Percentiles rank a stretch among this genome's conserved stretches.
phyloP scores from a whole-genome alignment of 2,329 filamentous ascomycete species.

The Chrysoporthe puriensis region DNA sequence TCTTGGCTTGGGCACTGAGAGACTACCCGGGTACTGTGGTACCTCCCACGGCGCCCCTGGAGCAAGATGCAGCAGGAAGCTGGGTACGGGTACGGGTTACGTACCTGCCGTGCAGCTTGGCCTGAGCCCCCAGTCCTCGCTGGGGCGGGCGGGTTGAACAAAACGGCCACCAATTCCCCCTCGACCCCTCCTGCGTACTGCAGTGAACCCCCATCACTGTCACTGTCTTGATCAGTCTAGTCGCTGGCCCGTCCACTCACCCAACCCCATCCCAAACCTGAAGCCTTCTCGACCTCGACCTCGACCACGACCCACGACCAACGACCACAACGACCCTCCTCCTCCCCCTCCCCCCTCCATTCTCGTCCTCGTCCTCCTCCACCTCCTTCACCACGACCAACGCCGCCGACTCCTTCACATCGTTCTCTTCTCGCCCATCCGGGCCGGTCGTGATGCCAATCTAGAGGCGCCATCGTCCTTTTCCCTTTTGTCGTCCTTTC shows the following conservation, averaged over 20 bases:
- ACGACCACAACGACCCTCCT: not conserved
- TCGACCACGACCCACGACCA: slow-evolving; percentile 3
- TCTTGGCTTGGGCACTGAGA: not conserved
- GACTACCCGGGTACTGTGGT: not conserved
- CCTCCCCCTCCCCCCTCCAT: not conserved
- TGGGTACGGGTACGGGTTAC: not conserved
- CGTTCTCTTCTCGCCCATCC: slow-evolving; percentile 1
- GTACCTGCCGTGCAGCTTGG: slow-evolving; percentile 14
- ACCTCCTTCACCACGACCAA: not conserved
- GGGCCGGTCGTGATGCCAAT: slow-evolving; percentile 10
- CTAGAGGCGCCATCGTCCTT: slow-evolving; percentile 4
- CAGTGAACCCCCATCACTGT: not conserved
- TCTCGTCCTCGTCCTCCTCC: not conserved
- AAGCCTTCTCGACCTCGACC: not conserved
- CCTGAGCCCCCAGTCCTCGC: slow-evolving; percentile 1
- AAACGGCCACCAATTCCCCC: slow-evolving; percentile 12
- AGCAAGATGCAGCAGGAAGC: not conserved
- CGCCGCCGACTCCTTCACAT: slow-evolving; percentile 2
- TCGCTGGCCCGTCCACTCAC: slow-evolving; percentile 5
- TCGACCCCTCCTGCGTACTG: slow-evolving; percentile 10
- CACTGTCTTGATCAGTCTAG: not conserved
- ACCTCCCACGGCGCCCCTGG: not conserved
- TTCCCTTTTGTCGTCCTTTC: slow-evolving; percentile 1
- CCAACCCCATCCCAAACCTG: slow-evolving; percentile 6
- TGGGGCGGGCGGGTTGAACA: slow-evolving; percentile 14